Evolutionary conservation across 2,329 filamentous ascomycete species (phyloP).

Genomic region (Teratosphaeria pseudoeucalypti): DNA sequence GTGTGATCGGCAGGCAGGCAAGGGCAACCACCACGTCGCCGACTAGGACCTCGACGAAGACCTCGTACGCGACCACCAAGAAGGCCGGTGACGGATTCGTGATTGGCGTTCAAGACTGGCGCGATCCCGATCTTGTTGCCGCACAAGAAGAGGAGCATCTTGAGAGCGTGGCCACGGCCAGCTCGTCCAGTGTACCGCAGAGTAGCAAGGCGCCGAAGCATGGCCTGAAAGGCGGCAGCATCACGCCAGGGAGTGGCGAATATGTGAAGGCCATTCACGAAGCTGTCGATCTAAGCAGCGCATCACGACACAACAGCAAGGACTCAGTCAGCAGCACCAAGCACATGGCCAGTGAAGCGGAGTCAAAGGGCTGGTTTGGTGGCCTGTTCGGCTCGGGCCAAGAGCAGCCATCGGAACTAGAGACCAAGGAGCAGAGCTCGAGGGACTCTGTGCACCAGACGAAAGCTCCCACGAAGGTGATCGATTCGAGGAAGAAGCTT

Average conservation of each 20-base stretch:
- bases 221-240: constrained; percentile 50
- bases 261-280: constrained; percentile 41
- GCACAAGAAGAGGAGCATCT: constrained; percentile 24
- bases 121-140: constrained; percentile 62
- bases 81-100: constrained; percentile 54
- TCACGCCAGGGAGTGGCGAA: constrained; percentile 62
- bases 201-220: constrained; percentile 12
- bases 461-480: constrained; percentile 1
- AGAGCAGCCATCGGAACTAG: neutral
- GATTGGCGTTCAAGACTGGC: constrained; percentile 80
- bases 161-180: constrained; percentile 15
- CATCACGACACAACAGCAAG: constrained; percentile 1
- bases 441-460: constrained; percentile 1
- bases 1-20: constrained; percentile 10
- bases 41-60: constrained; percentile 21
- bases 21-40: constrained; percentile 16
- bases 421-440: constrained; percentile 1
- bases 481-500: neutral
- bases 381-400: constrained; percentile 1
- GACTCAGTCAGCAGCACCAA: neutral
- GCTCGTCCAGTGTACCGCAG: constrained; percentile 6
- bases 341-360: neutral
- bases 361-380: constrained; percentile 3
- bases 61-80: constrained; percentile 11
- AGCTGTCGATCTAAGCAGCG: constrained; percentile 11